Conservation (phyloP, 1,139 yeast genomes). For the Candida pseudoviswanathii region DNA sequence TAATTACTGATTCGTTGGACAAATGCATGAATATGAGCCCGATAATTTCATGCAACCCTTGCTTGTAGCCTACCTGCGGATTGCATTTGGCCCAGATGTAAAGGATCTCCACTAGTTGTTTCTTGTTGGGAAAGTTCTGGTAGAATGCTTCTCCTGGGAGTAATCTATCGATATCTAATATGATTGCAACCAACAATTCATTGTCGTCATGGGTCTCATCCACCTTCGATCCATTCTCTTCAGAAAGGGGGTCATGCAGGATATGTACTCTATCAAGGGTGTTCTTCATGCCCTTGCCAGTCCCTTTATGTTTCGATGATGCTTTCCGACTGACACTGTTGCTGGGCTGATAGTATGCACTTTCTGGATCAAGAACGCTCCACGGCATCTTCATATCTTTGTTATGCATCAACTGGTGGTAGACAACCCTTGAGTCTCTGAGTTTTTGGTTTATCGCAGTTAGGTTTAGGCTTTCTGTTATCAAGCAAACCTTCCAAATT, state of each 20-base stretch:
- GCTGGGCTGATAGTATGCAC: conserved; percentile 26
- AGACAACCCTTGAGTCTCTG: conserved; percentile 43
- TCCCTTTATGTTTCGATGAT: conserved; percentile 9
- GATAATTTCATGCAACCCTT: conserved; percentile 70
- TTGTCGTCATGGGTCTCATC: conserved; percentile 18
- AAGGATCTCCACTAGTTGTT: conserved; percentile 51
- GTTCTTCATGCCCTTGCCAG: conserved; percentile 14
- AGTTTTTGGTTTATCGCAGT: conserved; percentile 21
- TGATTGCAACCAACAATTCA: conserved; percentile 47
- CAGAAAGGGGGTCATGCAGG: conserved; percentile 17
- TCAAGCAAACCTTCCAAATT: conserved; percentile 42
- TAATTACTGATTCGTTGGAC: conserved; percentile 39
- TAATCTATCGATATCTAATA: conserved; percentile 62
- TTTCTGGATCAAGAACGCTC: conserved; percentile 36
- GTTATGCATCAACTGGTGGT: conserved; percentile 35
- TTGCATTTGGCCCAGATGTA: conserved; percentile 58
- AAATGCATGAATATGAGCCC: conserved; percentile 59
- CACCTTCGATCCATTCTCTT: conserved; percentile 2
- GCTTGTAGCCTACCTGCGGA: conserved; percentile 59
- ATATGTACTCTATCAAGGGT: conserved; percentile 18
- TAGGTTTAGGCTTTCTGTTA: conserved; percentile 38
- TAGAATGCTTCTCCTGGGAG: conserved; percentile 63
- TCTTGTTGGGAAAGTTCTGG: conserved; percentile 33
- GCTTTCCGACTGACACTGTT: conserved; percentile 14
- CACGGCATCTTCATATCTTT: conserved; percentile 44